These are phyloP conservation scores for Domatiomyces globalis DNA, from an alignment of 2,329 filamentous ascomycete species.

Conservation along the genomic window DNA sequence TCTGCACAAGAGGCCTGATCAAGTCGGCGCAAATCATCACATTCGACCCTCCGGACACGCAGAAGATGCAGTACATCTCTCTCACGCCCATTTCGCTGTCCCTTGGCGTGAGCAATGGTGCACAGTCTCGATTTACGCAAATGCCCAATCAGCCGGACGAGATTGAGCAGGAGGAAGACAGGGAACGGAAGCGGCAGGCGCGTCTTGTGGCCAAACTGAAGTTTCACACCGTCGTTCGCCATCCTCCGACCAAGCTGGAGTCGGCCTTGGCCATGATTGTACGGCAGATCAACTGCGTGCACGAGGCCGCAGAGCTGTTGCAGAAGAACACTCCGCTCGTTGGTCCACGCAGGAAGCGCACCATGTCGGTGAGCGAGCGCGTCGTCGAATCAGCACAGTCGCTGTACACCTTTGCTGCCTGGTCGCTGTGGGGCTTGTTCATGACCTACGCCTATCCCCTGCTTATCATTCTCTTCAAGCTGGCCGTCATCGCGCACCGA, in stretches of 20 bases:
- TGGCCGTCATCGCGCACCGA: slow-evolving; percentile 65
- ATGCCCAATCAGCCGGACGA: slow-evolving; percentile 26
- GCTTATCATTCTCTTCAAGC: slow-evolving; percentile 57
- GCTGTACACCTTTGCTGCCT: slow-evolving; percentile 29
- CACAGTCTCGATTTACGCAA: neutral
- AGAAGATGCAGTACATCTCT: slow-evolving; percentile 92
- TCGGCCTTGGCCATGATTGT: slow-evolving; percentile 65
- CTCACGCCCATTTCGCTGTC: slow-evolving; percentile 77
- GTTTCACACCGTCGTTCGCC: slow-evolving; percentile 69
- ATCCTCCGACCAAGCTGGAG: slow-evolving; percentile 67
- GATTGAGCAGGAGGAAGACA: slow-evolving; percentile 59
- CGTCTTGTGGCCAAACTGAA: slow-evolving; percentile 73
- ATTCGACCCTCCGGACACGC: slow-evolving; percentile 73
- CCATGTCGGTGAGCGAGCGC: slow-evolving; percentile 81
- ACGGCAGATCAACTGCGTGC: slow-evolving; percentile 91
- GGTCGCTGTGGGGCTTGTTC: slow-evolving; percentile 49
- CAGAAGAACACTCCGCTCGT: slow-evolving; percentile 84
- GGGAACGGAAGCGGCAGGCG: slow-evolving; percentile 48
- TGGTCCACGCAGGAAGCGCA: slow-evolving; percentile 64
- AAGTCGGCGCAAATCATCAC: slow-evolving; percentile 74
- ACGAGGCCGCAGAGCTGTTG: slow-evolving; percentile 70
- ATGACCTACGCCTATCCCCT: slow-evolving; percentile 66
- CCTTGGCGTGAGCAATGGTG: slow-evolving; percentile 32
- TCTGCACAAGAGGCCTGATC: slow-evolving; percentile 49
- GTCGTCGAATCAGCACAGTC: slow-evolving; percentile 88